Conservation (phyloP, 2,329 filamentous ascomycete genomes). For the Phoma herbarum region DNA sequence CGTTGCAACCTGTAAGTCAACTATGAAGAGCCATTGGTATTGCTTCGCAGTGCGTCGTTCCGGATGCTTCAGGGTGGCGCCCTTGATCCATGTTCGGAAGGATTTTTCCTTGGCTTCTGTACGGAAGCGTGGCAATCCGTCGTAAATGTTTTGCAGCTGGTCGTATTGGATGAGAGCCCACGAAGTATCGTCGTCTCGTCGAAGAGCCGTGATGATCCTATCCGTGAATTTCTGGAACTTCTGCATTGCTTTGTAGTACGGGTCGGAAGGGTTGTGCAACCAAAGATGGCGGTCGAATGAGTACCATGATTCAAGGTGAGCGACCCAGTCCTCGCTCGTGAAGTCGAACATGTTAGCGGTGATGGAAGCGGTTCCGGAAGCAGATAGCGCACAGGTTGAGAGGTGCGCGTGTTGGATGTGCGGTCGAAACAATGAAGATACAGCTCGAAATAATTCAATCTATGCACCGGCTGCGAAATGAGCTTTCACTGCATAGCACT, state of each 20-base stretch:
- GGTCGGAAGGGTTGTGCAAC: constrained; percentile 1
- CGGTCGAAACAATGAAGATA: not conserved
- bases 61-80: constrained; percentile 17
- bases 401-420: not conserved
- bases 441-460: not conserved
- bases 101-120: not conserved
- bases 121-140: constrained; percentile 5
- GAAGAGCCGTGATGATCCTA: constrained; percentile 5
- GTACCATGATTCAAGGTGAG: not conserved
- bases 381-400: not conserved
- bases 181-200: not conserved
- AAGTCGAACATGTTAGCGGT: not conserved
- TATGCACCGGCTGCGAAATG: not conserved
- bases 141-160: not conserved
- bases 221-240: constrained; percentile 16
- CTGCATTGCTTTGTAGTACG: constrained; percentile 7
- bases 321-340: constrained; percentile 1
- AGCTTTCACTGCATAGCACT: not conserved
- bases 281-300: not conserved
- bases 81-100: constrained; percentile 15
- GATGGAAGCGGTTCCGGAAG: not conserved
- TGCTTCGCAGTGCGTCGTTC: constrained; percentile 14
- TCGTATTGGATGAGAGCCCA: not conserved
- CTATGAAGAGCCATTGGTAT: constrained; percentile 13
- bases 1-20: not conserved